phyloP scores from a whole-genome alignment of 1,284 basidiomycete species.

The Gastroboletus turbinatus region DNA sequence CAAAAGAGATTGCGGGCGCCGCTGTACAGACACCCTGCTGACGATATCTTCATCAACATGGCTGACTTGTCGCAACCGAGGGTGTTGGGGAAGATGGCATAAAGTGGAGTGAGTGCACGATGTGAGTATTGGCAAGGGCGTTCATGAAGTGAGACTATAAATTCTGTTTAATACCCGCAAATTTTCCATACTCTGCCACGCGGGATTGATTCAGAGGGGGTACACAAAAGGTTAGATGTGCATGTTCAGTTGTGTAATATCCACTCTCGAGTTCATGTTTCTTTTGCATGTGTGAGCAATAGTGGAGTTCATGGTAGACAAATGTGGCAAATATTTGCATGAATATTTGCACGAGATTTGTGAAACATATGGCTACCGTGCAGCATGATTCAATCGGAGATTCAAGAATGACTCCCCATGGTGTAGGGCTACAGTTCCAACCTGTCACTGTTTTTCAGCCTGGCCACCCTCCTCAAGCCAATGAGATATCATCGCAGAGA shows the following conservation, averaged over 20 bases:
- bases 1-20: conserved; percentile 93
- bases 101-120: background rate
- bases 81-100: conserved; percentile 62
- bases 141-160: conserved; percentile 6
- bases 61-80: conserved; percentile 76
- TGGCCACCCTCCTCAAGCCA: no score
- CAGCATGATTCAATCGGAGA: no score
- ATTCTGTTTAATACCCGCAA: conserved; percentile 22
- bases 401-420: no score
- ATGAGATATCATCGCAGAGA: no score
- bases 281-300: background rate
- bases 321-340: no score
- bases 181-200: conserved; percentile 1
- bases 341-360: no score
- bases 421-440: no score
- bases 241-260: background rate
- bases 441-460: no score
- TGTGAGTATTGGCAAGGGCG: background rate
- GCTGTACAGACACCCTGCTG: conserved; percentile 88
- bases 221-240: background rate
- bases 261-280: background rate
- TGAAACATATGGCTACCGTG: no score
- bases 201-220: background rate
- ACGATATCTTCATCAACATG: conserved; percentile 88
- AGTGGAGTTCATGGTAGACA: no score